Conservation (phyloP, 331 rosid genomes). For the Telfairia occidentalis region DNA sequence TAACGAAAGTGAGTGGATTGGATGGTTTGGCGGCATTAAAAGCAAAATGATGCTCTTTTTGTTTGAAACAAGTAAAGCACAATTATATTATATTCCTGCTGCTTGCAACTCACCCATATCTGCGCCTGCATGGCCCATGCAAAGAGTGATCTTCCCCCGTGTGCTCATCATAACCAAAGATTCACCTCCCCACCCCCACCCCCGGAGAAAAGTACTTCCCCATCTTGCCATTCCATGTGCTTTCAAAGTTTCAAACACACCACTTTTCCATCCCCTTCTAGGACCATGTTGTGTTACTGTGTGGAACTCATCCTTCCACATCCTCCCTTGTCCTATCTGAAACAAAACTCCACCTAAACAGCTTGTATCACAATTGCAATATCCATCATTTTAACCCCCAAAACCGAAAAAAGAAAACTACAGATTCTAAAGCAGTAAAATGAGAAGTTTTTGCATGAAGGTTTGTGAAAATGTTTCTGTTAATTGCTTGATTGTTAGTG, state of each 20-base stretch:
- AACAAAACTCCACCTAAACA: neutral
- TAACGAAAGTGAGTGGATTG: constrained; percentile 7
- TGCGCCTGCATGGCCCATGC: constrained; percentile 11
- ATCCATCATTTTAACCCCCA: neutral
- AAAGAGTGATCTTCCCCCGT: constrained; percentile 4
- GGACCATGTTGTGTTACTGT: neutral
- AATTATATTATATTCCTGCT: neutral
- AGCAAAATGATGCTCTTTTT: neutral
- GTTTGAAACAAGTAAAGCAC: constrained; percentile 3
- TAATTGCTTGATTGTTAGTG: neutral
- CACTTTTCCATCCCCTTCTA: neutral
- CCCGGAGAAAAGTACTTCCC: neutral
- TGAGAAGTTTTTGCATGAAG: neutral
- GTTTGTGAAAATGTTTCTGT: neutral
- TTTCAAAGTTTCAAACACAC: neutral
- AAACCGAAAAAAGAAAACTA: neutral
- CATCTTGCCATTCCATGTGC: neutral
- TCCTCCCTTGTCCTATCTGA: neutral
- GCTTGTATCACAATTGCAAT: neutral
- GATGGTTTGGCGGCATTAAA: constrained; percentile 9
- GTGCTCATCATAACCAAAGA: neutral
- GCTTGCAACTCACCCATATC: constrained; percentile 4
- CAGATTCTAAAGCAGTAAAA: neutral
- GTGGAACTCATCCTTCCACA: neutral
- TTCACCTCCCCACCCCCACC: neutral